These are phyloP conservation scores for Coemansia sp. DNA, from an alignment of 192 early-diverging fungal genomes.

Conservation along the genomic window DNA sequence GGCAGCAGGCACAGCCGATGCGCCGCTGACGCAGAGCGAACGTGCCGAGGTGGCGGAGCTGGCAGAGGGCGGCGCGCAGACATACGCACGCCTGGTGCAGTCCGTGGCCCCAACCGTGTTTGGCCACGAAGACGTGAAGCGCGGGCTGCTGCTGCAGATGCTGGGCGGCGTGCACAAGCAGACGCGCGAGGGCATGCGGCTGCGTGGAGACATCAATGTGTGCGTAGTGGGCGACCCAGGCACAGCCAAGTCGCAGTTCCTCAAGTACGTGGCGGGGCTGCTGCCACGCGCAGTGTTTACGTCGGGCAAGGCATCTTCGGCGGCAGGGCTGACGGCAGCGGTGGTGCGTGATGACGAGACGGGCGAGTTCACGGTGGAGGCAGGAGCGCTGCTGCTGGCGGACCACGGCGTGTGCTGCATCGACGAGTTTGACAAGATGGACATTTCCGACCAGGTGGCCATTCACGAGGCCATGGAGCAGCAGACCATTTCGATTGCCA, in stretches of 20 bases:
- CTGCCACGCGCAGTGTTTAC: conserved; percentile 94
- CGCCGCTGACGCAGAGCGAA: conserved; percentile 68
- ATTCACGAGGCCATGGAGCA: conserved; percentile 99
- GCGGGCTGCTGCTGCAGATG: conserved; percentile 89
- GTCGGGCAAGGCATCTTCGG: conserved; percentile 93
- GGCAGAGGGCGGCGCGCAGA: conserved; percentile 59
- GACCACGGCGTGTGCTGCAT: conserved; percentile 98
- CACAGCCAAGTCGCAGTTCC: conserved; percentile 86
- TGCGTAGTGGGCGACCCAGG: conserved; percentile 95
- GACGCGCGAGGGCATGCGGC: conserved; percentile 87
- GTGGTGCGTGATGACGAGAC: conserved; percentile 97
- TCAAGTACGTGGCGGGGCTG: conserved; percentile 82
- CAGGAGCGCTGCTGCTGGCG: conserved; percentile 95
- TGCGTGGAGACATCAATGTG: conserved; percentile 97
- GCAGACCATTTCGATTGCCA: conserved; percentile 95
- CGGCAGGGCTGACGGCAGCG: conserved; percentile 91
- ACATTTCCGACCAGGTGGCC: conserved; percentile 92
- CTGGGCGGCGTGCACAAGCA: conserved; percentile 94
- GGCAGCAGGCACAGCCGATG: conserved; percentile 45
- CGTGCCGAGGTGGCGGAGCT: conserved; percentile 69
- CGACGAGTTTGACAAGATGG: conserved; percentile 99
- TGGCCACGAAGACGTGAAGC: conserved; percentile 93
- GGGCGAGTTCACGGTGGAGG: conserved; percentile 96
- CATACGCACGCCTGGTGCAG: conserved; percentile 75
- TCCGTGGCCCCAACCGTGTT: conserved; percentile 90